These are phyloP conservation scores for Nemania sp. DNA, from an alignment of 2,329 filamentous ascomycete genomes.

Conservation along the genomic window DNA sequence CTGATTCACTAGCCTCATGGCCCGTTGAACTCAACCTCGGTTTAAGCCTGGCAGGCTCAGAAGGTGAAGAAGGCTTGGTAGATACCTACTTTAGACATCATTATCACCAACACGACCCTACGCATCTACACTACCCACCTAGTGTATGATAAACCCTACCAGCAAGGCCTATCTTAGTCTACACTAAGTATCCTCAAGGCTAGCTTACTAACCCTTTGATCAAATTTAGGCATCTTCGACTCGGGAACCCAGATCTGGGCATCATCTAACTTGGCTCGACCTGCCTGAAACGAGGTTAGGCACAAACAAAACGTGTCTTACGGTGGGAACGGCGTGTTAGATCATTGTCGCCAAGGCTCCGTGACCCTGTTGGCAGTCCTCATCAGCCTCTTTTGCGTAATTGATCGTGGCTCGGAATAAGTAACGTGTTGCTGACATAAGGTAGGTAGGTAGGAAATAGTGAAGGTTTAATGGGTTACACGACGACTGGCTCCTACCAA, in stretches of 20 bases:
- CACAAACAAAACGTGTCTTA: not conserved
- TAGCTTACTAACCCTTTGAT: not conserved
- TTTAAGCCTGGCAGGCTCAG: not conserved
- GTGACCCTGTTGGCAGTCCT: not conserved
- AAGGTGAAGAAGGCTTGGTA: not conserved
- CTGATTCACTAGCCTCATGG: slow-evolving; percentile 10
- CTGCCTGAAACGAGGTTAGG: not conserved
- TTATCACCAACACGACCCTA: not conserved
- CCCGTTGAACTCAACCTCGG: not conserved
- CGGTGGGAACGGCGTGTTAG: not conserved
- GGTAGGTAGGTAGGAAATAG: not conserved
- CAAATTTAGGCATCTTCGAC: not conserved
- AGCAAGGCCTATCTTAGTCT: not conserved
- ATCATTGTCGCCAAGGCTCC: not conserved
- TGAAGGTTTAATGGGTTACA: slow-evolving; percentile 13
- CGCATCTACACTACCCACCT: no score
- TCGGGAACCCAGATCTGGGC: not conserved
- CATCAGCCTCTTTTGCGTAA: slow-evolving; percentile 10
- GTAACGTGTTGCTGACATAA: not conserved
- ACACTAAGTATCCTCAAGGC: not conserved
- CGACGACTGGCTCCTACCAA: no score
- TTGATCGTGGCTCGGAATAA: not conserved
- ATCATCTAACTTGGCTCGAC: not conserved
- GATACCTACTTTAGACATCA: not conserved
- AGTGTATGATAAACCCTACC: no score